phyloP scores from a whole-genome alignment of 1,284 basidiomycete species.

The Marasmius oreades region DNA sequence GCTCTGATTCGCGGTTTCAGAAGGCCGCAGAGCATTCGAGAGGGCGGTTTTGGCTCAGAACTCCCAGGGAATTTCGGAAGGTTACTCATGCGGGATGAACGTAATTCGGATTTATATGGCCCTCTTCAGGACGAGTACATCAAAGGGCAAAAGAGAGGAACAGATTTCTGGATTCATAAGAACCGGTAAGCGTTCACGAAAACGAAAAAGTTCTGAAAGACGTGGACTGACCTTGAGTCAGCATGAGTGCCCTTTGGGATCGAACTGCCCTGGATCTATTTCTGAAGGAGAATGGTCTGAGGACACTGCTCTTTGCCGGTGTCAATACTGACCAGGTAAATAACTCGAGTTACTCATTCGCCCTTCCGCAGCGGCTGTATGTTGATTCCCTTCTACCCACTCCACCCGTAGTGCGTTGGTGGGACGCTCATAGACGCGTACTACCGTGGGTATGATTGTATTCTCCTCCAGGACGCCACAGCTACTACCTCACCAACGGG shows the following conservation, averaged over 20 bases:
- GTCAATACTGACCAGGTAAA: conserved; percentile 67
- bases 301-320: conserved; percentile 58
- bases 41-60: conserved; percentile 55
- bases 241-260: conserved; percentile 68
- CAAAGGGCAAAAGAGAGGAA: conserved; percentile 47
- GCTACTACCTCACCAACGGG: conserved; percentile 62
- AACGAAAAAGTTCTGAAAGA: neutral
- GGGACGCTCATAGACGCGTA: conserved; percentile 64
- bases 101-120: conserved; percentile 36
- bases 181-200: conserved; percentile 43
- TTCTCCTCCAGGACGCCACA: conserved; percentile 52
- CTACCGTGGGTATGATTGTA: conserved; percentile 59
- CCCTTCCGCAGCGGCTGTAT: neutral
- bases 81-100: conserved; percentile 56
- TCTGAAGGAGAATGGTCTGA: conserved; percentile 59
- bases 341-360: neutral
- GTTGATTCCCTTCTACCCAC: neutral
- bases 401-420: conserved; percentile 49
- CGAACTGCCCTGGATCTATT: conserved; percentile 58
- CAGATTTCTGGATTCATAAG: conserved; percentile 72
- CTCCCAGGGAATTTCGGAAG: conserved; percentile 54
- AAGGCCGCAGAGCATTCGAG: conserved; percentile 33
- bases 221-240: conserved; percentile 22
- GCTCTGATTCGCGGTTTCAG: conserved; percentile 48
- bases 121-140: conserved; percentile 55